Evolutionary conservation across 805 yeast genomes (phyloP).

Genomic region (Maudiozyma bulderi): DNA sequence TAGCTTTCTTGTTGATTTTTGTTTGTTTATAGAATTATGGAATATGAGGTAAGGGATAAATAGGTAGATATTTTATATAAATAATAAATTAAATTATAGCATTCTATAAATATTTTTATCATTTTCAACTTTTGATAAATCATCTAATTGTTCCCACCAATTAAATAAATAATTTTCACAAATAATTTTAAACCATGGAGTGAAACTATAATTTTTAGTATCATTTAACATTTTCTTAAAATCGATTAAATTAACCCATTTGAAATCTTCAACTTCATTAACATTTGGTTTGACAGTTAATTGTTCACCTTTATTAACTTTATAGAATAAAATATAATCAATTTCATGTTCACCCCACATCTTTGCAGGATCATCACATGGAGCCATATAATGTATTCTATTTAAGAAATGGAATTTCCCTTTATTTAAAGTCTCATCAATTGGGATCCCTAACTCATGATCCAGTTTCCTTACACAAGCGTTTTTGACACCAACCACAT

Average conservation of each 20-base stretch:
- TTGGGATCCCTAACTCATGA: constrained; percentile 83
- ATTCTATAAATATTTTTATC: constrained; percentile 31
- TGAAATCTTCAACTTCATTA: constrained; percentile 78
- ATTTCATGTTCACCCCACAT: constrained; percentile 96
- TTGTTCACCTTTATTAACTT: constrained; percentile 38
- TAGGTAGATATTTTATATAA: background rate
- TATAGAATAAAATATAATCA: constrained; percentile 81
- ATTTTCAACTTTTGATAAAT: constrained; percentile 40
- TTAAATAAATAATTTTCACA: constrained; percentile 83
- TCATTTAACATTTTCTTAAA: constrained; percentile 72
- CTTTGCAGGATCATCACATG: constrained; percentile 46
- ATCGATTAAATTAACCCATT: constrained; percentile 61
- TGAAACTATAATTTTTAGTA: constrained; percentile 49
- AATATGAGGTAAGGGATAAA: no score
- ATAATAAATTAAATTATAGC: constrained; percentile 10
- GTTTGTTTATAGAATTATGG: background rate
- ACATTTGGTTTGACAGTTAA: constrained; percentile 48
- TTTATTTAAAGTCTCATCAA: constrained; percentile 44
- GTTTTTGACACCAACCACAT: constrained; percentile 66
- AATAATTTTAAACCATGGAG: constrained; percentile 97
- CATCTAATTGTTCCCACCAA: constrained; percentile 83
- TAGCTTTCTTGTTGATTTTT: background rate
- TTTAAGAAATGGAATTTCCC: constrained; percentile 75
- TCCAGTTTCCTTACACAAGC: constrained; percentile 90
- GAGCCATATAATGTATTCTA: constrained; percentile 90